Conservation (phyloP, 805 yeast genomes). For the Maudiozyma bulderi region DNA sequence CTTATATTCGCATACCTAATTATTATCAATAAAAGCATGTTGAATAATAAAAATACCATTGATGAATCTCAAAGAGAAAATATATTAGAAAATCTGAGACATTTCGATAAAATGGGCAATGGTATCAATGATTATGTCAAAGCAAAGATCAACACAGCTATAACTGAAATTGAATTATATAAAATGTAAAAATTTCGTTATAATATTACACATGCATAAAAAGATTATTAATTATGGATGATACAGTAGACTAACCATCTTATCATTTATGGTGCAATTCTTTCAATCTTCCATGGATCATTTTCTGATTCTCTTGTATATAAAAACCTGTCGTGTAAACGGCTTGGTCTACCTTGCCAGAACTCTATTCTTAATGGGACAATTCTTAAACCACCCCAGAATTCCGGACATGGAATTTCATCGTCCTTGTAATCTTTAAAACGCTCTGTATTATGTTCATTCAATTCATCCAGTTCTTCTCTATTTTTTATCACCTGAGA, state of each 20-base stretch:
- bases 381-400: conserved; percentile 90
- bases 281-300: conserved; percentile 49
- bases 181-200: too few species aligned
- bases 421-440: conserved; percentile 42
- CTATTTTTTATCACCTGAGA: conserved; percentile 49
- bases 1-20: conserved; percentile 11
- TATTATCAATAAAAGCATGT: background rate
- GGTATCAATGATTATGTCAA: too few species aligned
- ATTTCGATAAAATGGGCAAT: too few species aligned
- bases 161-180: too few species aligned
- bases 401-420: conserved; percentile 75
- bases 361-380: conserved; percentile 87
- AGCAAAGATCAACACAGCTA: too few species aligned
- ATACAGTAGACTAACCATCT: background rate
- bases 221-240: background rate
- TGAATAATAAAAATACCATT: background rate
- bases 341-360: conserved; percentile 90
- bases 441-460: conserved; percentile 39
- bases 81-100: too few species aligned
- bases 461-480: conserved; percentile 49
- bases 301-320: conserved; percentile 48
- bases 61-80: background rate
- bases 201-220: too few species aligned
- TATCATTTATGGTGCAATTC: conserved; percentile 58
- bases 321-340: conserved; percentile 82